These are phyloP conservation scores for Stentor coeruleus DNA, from an alignment of 73 alveolate species.

Conservation along the genomic window DNA sequence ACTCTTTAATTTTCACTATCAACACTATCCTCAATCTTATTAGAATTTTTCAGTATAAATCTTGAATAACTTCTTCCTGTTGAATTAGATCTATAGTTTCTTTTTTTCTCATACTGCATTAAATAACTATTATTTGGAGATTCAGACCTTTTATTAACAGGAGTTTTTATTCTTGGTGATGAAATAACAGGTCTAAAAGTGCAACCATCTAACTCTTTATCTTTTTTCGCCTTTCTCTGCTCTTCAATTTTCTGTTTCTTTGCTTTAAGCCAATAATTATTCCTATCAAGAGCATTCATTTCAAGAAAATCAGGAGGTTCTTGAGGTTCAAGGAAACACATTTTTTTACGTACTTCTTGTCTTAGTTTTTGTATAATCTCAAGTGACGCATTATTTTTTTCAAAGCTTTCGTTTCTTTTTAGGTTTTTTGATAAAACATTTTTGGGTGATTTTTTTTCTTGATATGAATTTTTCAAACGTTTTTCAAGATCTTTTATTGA, in stretches of 20 bases:
- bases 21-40: too few species aligned
- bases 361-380: too few species aligned
- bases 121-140: neutral
- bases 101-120: neutral
- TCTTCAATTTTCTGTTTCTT: conserved; percentile 1
- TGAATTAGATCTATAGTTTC: neutral
- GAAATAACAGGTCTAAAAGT: conserved; percentile 10
- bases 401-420: neutral
- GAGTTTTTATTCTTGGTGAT: too few species aligned
- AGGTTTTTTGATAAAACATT: neutral
- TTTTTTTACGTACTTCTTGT: too few species aligned
- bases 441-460: neutral
- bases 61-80: too few species aligned
- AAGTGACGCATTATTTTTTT: neutral
- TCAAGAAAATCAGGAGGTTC: too few species aligned
- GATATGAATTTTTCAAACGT: neutral
- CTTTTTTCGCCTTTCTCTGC: neutral
- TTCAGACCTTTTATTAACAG: too few species aligned
- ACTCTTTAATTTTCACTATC: too few species aligned
- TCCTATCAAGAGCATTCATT: neutral
- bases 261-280: conserved; percentile 1
- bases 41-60: too few species aligned
- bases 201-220: conserved; percentile 2
- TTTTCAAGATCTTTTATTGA: conserved; percentile 17
- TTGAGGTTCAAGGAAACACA: too few species aligned